phyloP scores from a whole-genome alignment of 192 early-diverging fungal genomes.

The Coemansia sp. region DNA sequence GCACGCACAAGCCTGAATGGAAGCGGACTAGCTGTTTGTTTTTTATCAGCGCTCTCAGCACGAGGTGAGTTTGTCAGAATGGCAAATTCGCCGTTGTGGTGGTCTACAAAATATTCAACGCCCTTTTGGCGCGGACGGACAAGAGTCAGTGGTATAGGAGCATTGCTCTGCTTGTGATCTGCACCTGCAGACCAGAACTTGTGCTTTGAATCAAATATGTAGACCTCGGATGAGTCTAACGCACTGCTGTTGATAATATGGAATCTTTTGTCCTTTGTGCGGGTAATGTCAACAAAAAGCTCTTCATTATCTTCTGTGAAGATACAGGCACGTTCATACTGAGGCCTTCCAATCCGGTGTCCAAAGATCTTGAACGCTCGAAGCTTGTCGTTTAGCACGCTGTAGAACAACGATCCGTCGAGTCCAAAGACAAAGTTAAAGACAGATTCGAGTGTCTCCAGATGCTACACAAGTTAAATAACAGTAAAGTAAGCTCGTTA shows the following conservation, averaged over 20 bases:
- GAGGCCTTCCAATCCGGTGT: slow-evolving; percentile 26
- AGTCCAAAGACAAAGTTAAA: slow-evolving; percentile 71
- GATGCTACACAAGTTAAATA: slow-evolving; percentile 18
- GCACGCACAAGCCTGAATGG: slow-evolving; percentile 68
- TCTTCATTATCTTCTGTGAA: slow-evolving; percentile 66
- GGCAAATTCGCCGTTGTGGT: slow-evolving; percentile 59
- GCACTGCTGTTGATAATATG: slow-evolving; percentile 71
- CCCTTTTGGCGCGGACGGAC: slow-evolving; percentile 59
- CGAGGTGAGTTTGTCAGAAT: slow-evolving; percentile 50
- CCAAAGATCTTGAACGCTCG: slow-evolving; percentile 60
- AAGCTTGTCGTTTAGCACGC: slow-evolving; percentile 67
- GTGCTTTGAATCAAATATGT: slow-evolving; percentile 49
- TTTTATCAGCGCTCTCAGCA: slow-evolving; percentile 10
- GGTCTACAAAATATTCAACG: slow-evolving; percentile 77
- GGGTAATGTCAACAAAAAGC: slow-evolving; percentile 74
- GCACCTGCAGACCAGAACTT: slow-evolving; percentile 18
- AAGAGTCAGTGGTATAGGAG: slow-evolving; percentile 23
- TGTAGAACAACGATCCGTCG: slow-evolving; percentile 63
- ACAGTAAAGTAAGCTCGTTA: not conserved
- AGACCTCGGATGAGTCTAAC: slow-evolving; percentile 68
- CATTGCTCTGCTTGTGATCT: not conserved
- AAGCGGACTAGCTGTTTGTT: slow-evolving; percentile 26
- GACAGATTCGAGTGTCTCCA: slow-evolving; percentile 46
- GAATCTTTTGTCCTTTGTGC: slow-evolving; percentile 70
- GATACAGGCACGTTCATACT: slow-evolving; percentile 34